Evolutionary conservation across 2,329 filamentous ascomycete species (phyloP).

Genomic region (Seiridium unicorne): DNA sequence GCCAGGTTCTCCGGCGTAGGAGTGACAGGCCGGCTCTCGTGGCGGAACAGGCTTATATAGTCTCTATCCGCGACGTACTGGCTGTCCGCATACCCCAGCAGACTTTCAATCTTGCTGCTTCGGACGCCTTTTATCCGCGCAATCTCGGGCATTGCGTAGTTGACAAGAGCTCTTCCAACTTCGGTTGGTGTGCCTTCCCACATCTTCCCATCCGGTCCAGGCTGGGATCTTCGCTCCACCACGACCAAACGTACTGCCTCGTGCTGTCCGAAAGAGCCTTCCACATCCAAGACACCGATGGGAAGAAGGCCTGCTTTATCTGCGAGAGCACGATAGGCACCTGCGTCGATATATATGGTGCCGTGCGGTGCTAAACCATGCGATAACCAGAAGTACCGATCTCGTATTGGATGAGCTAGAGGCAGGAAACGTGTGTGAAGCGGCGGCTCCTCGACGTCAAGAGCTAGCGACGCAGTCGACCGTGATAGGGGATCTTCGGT

Average conservation of each 20-base stretch:
- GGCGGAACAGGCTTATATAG: slow-evolving; percentile 74
- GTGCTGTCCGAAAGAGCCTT: slow-evolving; percentile 85
- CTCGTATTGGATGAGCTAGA: slow-evolving; percentile 78
- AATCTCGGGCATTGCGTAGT: slow-evolving; percentile 88
- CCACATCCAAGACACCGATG: slow-evolving; percentile 86
- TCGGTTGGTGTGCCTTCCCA: slow-evolving; percentile 60
- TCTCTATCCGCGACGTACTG: slow-evolving; percentile 90
- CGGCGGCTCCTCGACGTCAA: slow-evolving; percentile 49
- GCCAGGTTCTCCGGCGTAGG: slow-evolving; percentile 27
- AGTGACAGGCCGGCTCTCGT: slow-evolving; percentile 52
- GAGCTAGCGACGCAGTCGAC: slow-evolving; percentile 41
- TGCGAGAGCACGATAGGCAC: slow-evolving; percentile 75
- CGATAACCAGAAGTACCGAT: slow-evolving; percentile 95
- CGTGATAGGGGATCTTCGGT: slow-evolving; percentile 33
- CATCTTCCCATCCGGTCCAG: slow-evolving; percentile 40
- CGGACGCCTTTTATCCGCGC: slow-evolving; percentile 78
- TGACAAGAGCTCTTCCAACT: slow-evolving; percentile 85
- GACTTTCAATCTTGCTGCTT: slow-evolving; percentile 74
- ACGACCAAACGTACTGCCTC: slow-evolving; percentile 88
- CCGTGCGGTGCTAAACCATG: slow-evolving; percentile 90
- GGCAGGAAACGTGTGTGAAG: slow-evolving; percentile 93
- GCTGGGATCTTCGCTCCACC: slow-evolving; percentile 56
- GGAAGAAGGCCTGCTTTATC: slow-evolving; percentile 86
- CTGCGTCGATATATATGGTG: slow-evolving; percentile 88
- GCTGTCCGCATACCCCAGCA: slow-evolving; percentile 89